A percentile compares a stretch with the other conserved stretches of the same genome.
Conservation (phyloP, 345 rosid species). For the Pelargonium nanum region DNA sequence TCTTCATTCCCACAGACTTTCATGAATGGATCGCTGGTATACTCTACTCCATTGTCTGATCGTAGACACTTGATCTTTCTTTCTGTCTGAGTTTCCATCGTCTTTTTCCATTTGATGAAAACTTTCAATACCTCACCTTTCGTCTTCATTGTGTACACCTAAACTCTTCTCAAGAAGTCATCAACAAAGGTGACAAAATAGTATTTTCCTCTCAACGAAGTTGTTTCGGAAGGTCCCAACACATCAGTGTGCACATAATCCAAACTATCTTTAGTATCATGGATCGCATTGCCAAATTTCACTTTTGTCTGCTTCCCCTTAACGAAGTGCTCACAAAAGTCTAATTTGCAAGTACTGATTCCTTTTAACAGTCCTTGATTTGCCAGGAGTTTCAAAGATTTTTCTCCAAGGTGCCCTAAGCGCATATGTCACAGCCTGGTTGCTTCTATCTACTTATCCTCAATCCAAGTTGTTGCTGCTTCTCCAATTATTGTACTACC, state of each 20-base stretch:
- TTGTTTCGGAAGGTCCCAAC: not conserved
- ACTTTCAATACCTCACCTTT: not conserved
- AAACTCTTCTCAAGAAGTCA: not conserved
- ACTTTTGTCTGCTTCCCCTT: not conserved
- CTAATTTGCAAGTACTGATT: not conserved
- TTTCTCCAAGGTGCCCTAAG: constrained; percentile 2
- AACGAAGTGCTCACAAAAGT: not conserved
- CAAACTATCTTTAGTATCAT: not conserved
- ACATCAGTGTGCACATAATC: not conserved
- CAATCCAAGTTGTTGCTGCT: too few species aligned
- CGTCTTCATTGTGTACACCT: constrained; percentile 1
- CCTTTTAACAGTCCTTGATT: not conserved
- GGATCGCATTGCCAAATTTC: not conserved
- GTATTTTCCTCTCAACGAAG: not conserved
- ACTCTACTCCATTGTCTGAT: not conserved
- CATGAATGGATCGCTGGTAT: not conserved
- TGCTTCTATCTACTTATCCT: too few species aligned
- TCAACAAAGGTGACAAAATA: constrained; percentile 6
- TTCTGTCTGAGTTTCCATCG: not conserved
- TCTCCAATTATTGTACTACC: too few species aligned
- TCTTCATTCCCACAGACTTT: not conserved
- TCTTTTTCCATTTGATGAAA: not conserved
- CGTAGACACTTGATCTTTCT: not conserved
- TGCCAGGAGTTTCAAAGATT: constrained; percentile 2
- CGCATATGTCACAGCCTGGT: constrained; percentile 3